These are phyloP conservation scores for Gnaphalium uliginosum DNA, from an alignment of 129 eudicot genomes.

Conservation along the genomic window DNA sequence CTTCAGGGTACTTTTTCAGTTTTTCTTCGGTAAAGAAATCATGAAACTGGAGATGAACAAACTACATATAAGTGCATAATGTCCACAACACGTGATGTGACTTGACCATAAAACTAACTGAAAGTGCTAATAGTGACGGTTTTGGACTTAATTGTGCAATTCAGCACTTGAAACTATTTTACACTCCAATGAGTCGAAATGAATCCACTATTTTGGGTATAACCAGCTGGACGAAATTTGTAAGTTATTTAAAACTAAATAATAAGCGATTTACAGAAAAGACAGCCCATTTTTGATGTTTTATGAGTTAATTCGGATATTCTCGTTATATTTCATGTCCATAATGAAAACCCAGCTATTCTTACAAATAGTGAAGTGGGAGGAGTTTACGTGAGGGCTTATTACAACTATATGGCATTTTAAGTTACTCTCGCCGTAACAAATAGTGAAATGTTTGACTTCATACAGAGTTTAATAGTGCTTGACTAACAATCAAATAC, in stretches of 20 bases:
- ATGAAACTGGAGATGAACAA: not conserved
- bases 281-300: no score
- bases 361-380: not conserved
- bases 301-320: no score
- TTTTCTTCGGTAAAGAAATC: not conserved
- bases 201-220: no score
- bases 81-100: not conserved
- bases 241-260: no score
- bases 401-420: not conserved
- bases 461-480: not conserved
- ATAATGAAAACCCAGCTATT: not conserved
- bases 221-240: no score
- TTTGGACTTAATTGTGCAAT: not conserved
- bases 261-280: no score
- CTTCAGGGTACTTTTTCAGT: not conserved
- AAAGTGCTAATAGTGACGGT: no score
- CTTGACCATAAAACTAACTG: not conserved
- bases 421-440: not conserved
- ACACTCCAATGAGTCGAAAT: no score
- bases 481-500: not conserved
- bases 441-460: not conserved
- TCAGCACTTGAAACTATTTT: no score
- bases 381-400: not conserved
- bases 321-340: not conserved
- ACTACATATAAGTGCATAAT: not conserved